Conservation (phyloP, 169 alveolate genomes). For the Theileria luwenshuni region DNA sequence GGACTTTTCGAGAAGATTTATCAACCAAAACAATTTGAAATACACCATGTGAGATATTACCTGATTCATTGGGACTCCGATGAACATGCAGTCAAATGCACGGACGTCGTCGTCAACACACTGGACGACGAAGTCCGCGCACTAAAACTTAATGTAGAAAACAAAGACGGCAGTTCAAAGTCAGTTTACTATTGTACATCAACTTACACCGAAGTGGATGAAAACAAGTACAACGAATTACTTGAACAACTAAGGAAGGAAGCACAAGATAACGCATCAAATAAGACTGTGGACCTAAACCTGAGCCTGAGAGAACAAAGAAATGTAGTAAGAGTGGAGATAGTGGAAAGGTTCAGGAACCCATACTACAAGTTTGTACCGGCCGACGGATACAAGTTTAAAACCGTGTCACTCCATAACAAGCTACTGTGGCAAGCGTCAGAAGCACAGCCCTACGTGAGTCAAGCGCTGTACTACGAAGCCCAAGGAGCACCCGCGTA, state of each 20-base stretch:
- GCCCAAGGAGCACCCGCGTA: background rate
- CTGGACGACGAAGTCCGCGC: background rate
- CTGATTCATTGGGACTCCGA: background rate
- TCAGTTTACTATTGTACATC: background rate
- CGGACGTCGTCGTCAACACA: background rate
- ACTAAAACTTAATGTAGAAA: background rate
- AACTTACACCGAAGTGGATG: background rate
- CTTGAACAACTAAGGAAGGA: background rate
- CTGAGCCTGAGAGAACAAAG: background rate
- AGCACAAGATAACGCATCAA: background rate
- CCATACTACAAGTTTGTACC: background rate
- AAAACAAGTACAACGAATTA: background rate
- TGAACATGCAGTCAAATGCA: background rate
- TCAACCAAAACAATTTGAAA: background rate
- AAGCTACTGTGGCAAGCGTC: slow-evolving; percentile 4
- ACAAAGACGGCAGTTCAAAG: background rate
- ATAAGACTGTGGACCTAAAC: background rate
- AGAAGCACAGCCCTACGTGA: background rate
- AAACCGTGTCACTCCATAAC: background rate
- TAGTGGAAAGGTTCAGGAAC: background rate
- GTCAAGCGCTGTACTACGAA: background rate
- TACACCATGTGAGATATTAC: background rate
- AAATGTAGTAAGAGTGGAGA: background rate
- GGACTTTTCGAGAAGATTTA: background rate
- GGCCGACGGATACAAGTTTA: background rate